A percentile compares a stretch with the other conserved stretches of the same genome.
phyloP scores from a whole-genome alignment of 495 filamentous ascomycete species.

The Tuber calosporum region DNA sequence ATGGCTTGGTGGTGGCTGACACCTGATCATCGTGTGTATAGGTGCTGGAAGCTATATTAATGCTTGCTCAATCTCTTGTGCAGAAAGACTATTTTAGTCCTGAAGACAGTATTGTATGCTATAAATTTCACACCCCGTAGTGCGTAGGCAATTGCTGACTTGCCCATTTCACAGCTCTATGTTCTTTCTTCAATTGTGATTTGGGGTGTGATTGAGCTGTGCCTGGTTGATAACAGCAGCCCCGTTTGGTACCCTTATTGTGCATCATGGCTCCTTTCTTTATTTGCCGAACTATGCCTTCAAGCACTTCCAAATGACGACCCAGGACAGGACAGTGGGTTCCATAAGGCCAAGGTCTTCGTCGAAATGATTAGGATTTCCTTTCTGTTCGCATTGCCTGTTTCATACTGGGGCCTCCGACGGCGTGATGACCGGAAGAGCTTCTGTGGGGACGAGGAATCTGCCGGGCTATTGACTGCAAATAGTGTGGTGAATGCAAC shows the following conservation, averaged over 20 bases:
- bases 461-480: constrained; percentile 34
- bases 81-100: constrained; percentile 46
- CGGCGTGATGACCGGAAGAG: constrained; percentile 16
- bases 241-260: constrained; percentile 58
- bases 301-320: constrained; percentile 42
- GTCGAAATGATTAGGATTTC: constrained; percentile 40
- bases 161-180: constrained; percentile 42
- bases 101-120: constrained; percentile 47
- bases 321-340: constrained; percentile 15
- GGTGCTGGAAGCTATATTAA: constrained; percentile 45
- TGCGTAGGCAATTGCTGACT: constrained; percentile 9
- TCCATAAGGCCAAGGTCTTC: constrained; percentile 18
- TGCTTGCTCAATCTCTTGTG: constrained; percentile 44
- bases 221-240: constrained; percentile 47
- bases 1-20: constrained; percentile 9
- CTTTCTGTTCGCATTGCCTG: constrained; percentile 41
- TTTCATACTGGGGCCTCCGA: constrained; percentile 32
- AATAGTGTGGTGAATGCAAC: neutral
- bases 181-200: constrained; percentile 52
- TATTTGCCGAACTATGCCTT: constrained; percentile 49
- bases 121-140: constrained; percentile 1
- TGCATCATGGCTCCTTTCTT: constrained; percentile 51
- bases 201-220: constrained; percentile 51
- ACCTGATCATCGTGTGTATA: constrained; percentile 19
- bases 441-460: constrained; percentile 39